Conservation (phyloP, 148 eudicot genomes). For the Fallopia convolvulus region DNA sequence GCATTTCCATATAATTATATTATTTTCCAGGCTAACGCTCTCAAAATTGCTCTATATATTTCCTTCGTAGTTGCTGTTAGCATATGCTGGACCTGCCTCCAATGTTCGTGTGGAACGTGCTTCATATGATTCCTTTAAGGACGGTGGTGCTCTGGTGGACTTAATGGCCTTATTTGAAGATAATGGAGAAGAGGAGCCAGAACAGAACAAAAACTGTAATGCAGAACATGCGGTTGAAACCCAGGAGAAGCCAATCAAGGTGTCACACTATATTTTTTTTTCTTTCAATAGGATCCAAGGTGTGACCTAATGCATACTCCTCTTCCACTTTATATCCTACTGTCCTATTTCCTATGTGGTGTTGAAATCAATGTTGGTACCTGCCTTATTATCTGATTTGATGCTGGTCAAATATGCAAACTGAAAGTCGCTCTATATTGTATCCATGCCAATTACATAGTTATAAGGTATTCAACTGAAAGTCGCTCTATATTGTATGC, state of each 20-base stretch:
- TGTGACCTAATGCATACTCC: not conserved
- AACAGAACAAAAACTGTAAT: conserved; percentile 19
- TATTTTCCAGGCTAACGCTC: not conserved
- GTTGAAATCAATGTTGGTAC: not conserved
- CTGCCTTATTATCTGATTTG: not conserved
- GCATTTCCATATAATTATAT: not conserved
- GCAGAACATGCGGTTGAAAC: conserved; percentile 24
- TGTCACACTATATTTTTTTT: conserved; percentile 7
- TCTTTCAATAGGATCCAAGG: not conserved
- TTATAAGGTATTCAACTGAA: not conserved
- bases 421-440: not conserved
- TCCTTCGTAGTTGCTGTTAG: conserved; percentile 49
- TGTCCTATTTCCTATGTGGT: not conserved
- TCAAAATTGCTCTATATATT: not conserved
- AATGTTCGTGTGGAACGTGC: conserved; percentile 75
- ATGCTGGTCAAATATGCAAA: not conserved
- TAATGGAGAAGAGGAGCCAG: conserved; percentile 20
- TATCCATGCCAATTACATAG: not conserved
- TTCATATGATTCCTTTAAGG: conserved; percentile 51
- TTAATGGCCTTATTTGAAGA: conserved; percentile 52
- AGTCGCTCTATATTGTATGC: not conserved
- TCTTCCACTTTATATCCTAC: not conserved
- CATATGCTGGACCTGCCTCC: conserved; percentile 87
- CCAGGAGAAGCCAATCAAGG: conserved; percentile 42
- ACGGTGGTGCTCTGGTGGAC: conserved; percentile 76